Base-by-base conservation (phyloP, 208 protist genomes). In the Wallacemonas sp. region DNA sequence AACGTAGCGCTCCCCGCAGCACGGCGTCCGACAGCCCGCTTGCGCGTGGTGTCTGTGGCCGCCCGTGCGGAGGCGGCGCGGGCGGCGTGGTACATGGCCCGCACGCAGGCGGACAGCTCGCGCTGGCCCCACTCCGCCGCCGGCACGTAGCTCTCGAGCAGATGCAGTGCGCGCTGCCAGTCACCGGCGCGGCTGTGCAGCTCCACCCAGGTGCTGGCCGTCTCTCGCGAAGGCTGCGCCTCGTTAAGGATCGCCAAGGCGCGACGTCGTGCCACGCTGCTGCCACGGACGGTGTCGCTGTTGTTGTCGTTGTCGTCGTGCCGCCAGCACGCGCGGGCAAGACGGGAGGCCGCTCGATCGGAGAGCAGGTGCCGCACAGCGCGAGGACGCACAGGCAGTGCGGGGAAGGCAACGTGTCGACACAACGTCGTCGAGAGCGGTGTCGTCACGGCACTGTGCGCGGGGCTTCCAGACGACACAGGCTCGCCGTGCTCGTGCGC, bases 101-200 rank as follows among this genome's bases (percentile, higher is more conserved):
- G 79, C 20, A 91, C 46, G 14, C 63, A 75, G 22, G 71, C 76
- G 16, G 73, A 48, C 3, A 89, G 72, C 31, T 93, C 87, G 55
- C 86, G 77, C 57, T 91, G 82, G 7, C 80, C 89, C 85, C 87
- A 93, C 32, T 39, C 44, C 16, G 46, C 4, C 3, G 78, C 44
- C 10, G 70, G 65, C 18, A 92, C 65, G 16, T 76, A 72, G 36
- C 64, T 62, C 14, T 62, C 63, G 18, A 89, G 65, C 1, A 89
- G 38, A 14, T 44, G 59, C 42, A 87, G 28, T 25, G 81, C 78
- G 20, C 48, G 49, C 23, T 78, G 36, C 82, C 85, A 91, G 23
- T 68, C 64, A 5, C 74, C 63, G 3, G 54, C 66, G 23, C 67
- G 33, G 28, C 73, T 62, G 57, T 70, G 61, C 10, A 72, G 20